These are phyloP conservation scores for Cryptosporidium tyzzeri DNA, from an alignment of 169 alveolate species.

Conservation along the genomic window DNA sequence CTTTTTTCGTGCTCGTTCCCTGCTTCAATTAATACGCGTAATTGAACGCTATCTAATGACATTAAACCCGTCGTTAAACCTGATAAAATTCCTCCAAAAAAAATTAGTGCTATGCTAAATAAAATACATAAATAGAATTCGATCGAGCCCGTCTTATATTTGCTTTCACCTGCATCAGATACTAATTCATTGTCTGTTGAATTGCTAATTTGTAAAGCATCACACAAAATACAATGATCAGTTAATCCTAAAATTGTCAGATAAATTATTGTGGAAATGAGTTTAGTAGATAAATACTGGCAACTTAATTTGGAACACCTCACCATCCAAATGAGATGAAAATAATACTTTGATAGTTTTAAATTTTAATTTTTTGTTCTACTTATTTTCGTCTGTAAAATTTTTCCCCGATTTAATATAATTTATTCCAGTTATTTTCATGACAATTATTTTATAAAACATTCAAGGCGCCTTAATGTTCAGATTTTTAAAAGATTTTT, in stretches of 20 bases:
- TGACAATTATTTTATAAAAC: constrained; percentile 23
- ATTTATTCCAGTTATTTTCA: constrained; percentile 30
- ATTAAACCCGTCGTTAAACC: constrained; percentile 94
- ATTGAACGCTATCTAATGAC: constrained; percentile 89
- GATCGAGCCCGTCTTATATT: constrained; percentile 71
- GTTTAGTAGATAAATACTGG: background rate
- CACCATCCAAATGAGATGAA: constrained; percentile 24
- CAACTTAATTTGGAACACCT: constrained; percentile 1
- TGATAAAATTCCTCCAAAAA: constrained; percentile 87
- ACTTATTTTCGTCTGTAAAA: background rate
- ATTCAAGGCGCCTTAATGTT: constrained; percentile 6
- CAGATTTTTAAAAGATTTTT: background rate
- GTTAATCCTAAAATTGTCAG: background rate
- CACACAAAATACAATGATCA: background rate
- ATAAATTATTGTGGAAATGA: background rate
- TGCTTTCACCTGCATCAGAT: constrained; percentile 27
- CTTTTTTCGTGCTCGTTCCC: constrained; percentile 87
- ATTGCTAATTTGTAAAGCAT: constrained; percentile 7
- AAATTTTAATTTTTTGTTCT: background rate
- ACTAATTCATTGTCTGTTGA: background rate
- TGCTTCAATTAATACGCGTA: constrained; percentile 85
- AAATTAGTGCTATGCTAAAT: constrained; percentile 81
- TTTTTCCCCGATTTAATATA: background rate
- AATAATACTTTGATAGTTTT: background rate
- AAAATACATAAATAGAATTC: constrained; percentile 58